phyloP scores from a whole-genome alignment of 2,329 filamentous ascomycete species.

The Aureobasidium vineae region DNA sequence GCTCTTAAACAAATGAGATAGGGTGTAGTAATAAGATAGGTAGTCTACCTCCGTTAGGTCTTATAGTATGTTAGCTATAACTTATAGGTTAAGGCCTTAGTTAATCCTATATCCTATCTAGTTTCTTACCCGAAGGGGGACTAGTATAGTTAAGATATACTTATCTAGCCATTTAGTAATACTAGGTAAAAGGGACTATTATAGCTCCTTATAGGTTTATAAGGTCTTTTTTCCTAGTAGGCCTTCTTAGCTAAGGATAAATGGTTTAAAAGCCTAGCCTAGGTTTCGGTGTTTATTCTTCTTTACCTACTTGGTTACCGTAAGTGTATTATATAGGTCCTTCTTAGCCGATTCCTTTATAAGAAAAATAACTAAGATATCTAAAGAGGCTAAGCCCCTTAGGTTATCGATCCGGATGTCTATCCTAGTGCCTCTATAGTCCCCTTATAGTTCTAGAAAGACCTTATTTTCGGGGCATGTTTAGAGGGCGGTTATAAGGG shows the following conservation, averaged over 20 bases:
- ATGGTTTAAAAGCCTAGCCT: not conserved
- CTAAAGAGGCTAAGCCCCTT: not conserved
- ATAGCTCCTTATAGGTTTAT: not conserved
- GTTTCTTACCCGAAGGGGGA: not conserved
- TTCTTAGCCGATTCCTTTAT: not conserved
- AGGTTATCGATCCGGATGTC: not conserved
- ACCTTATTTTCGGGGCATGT: not conserved
- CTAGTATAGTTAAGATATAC: not conserved
- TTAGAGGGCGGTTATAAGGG: not conserved
- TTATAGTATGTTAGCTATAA: too few relatives aligned
- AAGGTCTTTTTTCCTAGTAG: not conserved
- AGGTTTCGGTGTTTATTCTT: not conserved
- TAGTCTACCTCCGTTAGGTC: too few relatives aligned
- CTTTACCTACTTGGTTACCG: not conserved
- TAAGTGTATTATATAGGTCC: not conserved
- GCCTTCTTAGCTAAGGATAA: not conserved
- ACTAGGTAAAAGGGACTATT: not conserved
- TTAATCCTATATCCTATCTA: constrained; percentile 2
- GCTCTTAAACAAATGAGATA: too few relatives aligned
- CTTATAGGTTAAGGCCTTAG: not conserved
- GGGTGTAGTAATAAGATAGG: too few relatives aligned
- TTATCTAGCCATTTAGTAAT: not conserved
- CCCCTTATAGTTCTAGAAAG: not conserved
- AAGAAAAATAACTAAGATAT: not conserved
- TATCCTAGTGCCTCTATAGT: not conserved